Evolutionary conservation across 208 protist genomes (phyloP), one percentile per base, ranked within the genome.

Genomic region (Leishmania guyanensis): DNA sequence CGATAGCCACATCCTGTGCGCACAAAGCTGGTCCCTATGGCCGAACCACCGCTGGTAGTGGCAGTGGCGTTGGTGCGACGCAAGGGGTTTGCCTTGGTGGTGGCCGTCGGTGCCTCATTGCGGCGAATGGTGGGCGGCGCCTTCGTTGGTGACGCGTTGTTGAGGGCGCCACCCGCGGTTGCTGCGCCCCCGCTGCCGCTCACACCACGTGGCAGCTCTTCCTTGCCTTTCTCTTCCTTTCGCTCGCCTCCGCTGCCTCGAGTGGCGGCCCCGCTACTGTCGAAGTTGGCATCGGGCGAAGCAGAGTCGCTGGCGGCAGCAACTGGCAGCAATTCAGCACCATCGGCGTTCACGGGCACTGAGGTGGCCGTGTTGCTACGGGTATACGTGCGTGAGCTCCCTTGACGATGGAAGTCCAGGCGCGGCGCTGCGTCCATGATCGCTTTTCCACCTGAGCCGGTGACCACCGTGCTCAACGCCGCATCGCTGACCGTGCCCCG

Each of bases 381-480:
- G 58, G 78, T 77, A 73, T 82, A 82, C 16, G 75, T 58, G 33
- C 79, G 78, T 2, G 36, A 10, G 54, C 82, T 86, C 2, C 20
- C n/a, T 79, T 89, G 86, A 2, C 86, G 86, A 26, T 80, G 71
- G 66, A 89, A 89, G 48, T 89, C 86, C 8, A 89, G 77, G 4
- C 86, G 81, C 71, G 86, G 86, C 29, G 86, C 78, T 1, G 82
- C 86, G 65, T 89, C 86, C 51, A 89, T 79, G 1, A 73, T 74
- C 10, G 26, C 43, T 22, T 75, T 89, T 20, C 65, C 73, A 17
- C 62, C 77, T 3, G 81, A 79, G 16, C 56, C 36, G 12, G 29
- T 69, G 53, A 74, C 60, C 2, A 70, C 46, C 5, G 66, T 51
- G 39, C 77, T 65, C 36, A 60, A 39, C 26, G 75, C 66, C 10